These are phyloP conservation scores for Termitomyces sp. DNA, from an alignment of 768 basidiomycete species.

Conservation along the genomic window DNA sequence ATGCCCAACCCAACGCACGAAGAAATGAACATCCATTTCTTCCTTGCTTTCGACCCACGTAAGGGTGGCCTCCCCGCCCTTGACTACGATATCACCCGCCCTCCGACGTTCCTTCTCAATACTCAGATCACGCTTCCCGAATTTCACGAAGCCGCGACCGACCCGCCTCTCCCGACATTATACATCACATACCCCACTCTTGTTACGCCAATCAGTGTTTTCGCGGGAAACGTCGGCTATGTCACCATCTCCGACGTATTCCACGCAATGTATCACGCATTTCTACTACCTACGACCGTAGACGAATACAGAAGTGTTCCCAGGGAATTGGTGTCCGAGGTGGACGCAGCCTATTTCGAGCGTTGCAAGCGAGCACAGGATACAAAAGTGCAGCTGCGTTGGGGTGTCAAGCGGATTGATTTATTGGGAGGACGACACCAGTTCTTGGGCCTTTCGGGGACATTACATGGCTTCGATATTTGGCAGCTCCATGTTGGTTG, in stretches of 20 bases:
- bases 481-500: slow-evolving; percentile 39
- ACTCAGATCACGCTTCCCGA: slow-evolving; percentile 23
- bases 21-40: slow-evolving; percentile 35
- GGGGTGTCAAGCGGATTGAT: slow-evolving; percentile 54
- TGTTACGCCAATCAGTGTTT: slow-evolving; percentile 28
- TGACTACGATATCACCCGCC: slow-evolving; percentile 32
- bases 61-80: slow-evolving; percentile 23
- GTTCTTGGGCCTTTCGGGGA: slow-evolving; percentile 48
- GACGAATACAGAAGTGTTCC: slow-evolving; percentile 39
- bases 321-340: slow-evolving; percentile 25
- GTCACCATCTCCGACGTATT: slow-evolving; percentile 49
- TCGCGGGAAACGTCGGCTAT: slow-evolving; percentile 23
- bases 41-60: slow-evolving; percentile 34
- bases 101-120: slow-evolving; percentile 23
- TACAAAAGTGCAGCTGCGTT: slow-evolving; percentile 31
- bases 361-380: slow-evolving; percentile 31
- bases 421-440: slow-evolving; percentile 40
- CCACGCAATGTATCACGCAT: slow-evolving; percentile 36
- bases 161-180: slow-evolving; percentile 32
- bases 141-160: slow-evolving; percentile 37
- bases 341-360: slow-evolving; percentile 41
- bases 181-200: slow-evolving; percentile 29
- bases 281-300: slow-evolving; percentile 39
- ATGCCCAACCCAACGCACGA: slow-evolving; percentile 19
- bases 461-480: slow-evolving; percentile 31